These are phyloP conservation scores for Tulasnella calospora DNA, from an alignment of 768 basidiomycete genomes.

Conservation along the genomic window DNA sequence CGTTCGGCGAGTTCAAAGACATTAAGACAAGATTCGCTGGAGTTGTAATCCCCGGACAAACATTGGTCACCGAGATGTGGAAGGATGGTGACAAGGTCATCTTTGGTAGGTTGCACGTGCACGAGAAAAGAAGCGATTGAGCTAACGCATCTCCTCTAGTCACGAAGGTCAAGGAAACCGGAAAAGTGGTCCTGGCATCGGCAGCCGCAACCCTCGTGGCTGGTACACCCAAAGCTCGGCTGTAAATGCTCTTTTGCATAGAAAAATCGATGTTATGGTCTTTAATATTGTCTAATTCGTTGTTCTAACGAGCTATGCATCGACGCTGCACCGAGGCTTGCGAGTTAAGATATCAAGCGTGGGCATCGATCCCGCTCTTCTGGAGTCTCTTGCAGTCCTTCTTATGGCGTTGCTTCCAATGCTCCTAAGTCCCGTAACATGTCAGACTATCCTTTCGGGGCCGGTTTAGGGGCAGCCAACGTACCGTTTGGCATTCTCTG, in stretches of 20 bases:
- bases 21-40: constrained; percentile 97
- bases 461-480: not conserved
- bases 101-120: constrained; percentile 64
- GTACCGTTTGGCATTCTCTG: not conserved
- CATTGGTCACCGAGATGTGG: constrained; percentile 96
- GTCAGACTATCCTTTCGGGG: not conserved
- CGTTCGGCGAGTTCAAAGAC: constrained; percentile 79
- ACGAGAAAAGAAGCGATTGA: not conserved
- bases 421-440: not conserved
- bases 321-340: not conserved
- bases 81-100: constrained; percentile 87
- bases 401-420: not conserved
- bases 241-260: constrained; percentile 30
- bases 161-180: constrained; percentile 84
- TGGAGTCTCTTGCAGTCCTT: not conserved
- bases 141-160: constrained; percentile 42
- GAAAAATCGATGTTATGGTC: not conserved
- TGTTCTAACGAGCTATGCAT: not conserved
- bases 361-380: not conserved
- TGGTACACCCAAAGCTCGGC: constrained; percentile 43
- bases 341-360: not conserved
- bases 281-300: not conserved
- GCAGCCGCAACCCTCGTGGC: constrained; percentile 72
- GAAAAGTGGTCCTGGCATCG: constrained; percentile 62
- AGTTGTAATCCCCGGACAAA: constrained; percentile 92